A percentile compares a stretch with the other conserved stretches of the same genome.
phyloP scores from a whole-genome alignment of 2,329 filamentous ascomycete genomes.

The Aspergillus candidus region DNA sequence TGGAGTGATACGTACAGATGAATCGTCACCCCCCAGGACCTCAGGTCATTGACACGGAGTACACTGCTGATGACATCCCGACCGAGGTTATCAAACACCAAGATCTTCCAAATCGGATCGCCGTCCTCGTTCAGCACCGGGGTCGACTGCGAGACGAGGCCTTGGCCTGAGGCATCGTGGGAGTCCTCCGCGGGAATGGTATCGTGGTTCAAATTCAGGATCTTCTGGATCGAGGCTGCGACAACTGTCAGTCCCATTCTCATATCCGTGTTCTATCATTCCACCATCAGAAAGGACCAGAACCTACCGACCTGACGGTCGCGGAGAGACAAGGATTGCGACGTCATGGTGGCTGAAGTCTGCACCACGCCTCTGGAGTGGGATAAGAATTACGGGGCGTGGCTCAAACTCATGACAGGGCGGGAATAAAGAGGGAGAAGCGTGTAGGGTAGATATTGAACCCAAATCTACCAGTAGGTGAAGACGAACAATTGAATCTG shows the following conservation, averaged over 20 bases:
- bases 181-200: slow-evolving; percentile 48
- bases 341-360: slow-evolving; percentile 44
- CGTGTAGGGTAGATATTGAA: no score
- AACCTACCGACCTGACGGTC: slow-evolving; percentile 66
- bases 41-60: slow-evolving; percentile 83
- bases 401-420: slow-evolving; percentile 18
- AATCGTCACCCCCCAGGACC: slow-evolving; percentile 92
- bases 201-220: slow-evolving; percentile 87
- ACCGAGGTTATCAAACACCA: slow-evolving; percentile 89
- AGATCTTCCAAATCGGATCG: slow-evolving; percentile 93
- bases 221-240: slow-evolving; percentile 83
- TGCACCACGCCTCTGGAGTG: slow-evolving; percentile 9
- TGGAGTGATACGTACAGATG: slow-evolving; percentile 60
- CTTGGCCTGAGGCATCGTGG: slow-evolving; percentile 58
- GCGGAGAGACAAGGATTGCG: slow-evolving; percentile 54
- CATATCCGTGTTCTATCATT: not conserved
- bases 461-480: no score
- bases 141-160: slow-evolving; percentile 53
- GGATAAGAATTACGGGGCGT: slow-evolving; percentile 9
- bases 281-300: slow-evolving; percentile 2
- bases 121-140: slow-evolving; percentile 80
- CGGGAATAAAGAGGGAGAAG: not conserved
- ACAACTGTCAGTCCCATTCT: slow-evolving; percentile 1
- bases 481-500: no score
- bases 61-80: slow-evolving; percentile 97